These are phyloP conservation scores for Amanita inopinata DNA, from an alignment of 768 basidiomycete species.

Conservation along the genomic window DNA sequence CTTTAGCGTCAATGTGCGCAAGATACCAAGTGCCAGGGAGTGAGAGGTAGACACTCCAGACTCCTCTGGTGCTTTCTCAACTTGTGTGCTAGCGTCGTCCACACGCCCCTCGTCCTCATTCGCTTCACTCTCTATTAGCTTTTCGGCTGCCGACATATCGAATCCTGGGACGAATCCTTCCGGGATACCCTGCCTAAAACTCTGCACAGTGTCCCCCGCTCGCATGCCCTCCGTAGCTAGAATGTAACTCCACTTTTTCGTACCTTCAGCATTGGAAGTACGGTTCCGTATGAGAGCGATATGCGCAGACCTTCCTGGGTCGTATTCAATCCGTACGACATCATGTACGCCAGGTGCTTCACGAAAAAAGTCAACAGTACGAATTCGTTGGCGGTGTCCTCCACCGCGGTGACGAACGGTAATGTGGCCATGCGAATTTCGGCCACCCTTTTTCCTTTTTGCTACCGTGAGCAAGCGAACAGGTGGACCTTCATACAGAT, in stretches of 20 bases:
- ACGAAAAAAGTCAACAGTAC: constrained; percentile 80
- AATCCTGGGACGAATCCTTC: constrained; percentile 58
- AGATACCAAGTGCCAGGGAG: constrained; percentile 72
- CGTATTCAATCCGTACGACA: constrained; percentile 93
- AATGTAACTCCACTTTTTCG: constrained; percentile 77
- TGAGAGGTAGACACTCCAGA: constrained; percentile 27
- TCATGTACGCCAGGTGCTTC: constrained; percentile 74
- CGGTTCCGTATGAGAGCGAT: constrained; percentile 80
- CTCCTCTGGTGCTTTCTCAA: constrained; percentile 13
- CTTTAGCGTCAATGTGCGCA: constrained; percentile 76
- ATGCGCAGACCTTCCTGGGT: constrained; percentile 89
- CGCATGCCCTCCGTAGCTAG: constrained; percentile 84
- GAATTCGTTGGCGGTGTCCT: constrained; percentile 80
- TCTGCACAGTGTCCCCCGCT: constrained; percentile 82
- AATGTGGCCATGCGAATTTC: constrained; percentile 75
- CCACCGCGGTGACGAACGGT: constrained; percentile 88
- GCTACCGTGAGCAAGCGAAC: constrained; percentile 74
- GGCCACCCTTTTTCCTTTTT: constrained; percentile 76
- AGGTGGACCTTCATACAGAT: constrained; percentile 82
- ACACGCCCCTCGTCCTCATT: constrained; percentile 12
- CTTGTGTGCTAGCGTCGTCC: constrained; percentile 11
- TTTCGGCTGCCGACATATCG: constrained; percentile 16
- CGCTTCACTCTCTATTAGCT: constrained; percentile 11
- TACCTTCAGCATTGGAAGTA: constrained; percentile 40
- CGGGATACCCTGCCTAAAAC: constrained; percentile 77